Conservation (phyloP, 805 yeast species). For the Metschnikowia arizonensis region DNA sequence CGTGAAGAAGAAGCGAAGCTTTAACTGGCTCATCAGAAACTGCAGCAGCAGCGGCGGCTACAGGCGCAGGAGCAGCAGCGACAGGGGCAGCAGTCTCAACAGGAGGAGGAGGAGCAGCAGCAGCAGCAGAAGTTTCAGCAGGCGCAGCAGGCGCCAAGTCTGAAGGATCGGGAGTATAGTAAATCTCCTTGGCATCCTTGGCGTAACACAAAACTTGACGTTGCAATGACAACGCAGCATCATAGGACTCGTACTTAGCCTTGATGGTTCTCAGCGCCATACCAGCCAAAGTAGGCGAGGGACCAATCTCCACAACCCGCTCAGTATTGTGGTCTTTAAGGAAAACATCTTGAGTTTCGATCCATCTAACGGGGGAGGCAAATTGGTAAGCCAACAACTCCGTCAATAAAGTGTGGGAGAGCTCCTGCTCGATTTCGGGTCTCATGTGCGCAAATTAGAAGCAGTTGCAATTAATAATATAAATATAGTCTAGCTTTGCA, state of each 20-base stretch:
- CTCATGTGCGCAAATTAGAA: conserved; percentile 49
- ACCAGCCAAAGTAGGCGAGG: conserved; percentile 97
- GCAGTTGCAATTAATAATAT: neutral
- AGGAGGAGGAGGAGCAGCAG: conserved; percentile 46
- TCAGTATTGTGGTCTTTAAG: conserved; percentile 92
- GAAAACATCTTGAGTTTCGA: conserved; percentile 98
- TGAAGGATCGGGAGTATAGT: conserved; percentile 83
- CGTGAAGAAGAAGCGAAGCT: conserved; percentile 78
- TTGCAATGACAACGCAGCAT: conserved; percentile 89
- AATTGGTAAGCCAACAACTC: conserved; percentile 97
- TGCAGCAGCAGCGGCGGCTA: conserved; percentile 72
- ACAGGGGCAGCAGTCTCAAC: conserved; percentile 45
- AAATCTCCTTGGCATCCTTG: conserved; percentile 93
- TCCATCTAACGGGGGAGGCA: conserved; percentile 99
- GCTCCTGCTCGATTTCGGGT: conserved; percentile 96
- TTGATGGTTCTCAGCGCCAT: conserved; percentile 96
- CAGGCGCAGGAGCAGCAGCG: conserved; percentile 57
- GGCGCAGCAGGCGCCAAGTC: conserved; percentile 35
- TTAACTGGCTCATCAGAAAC: conserved; percentile 87
- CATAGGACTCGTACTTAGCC: conserved; percentile 95
- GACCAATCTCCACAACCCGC: conserved; percentile 97
- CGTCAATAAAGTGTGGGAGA: conserved; percentile 89
- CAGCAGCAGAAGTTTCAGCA: conserved; percentile 31
- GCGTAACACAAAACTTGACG: conserved; percentile 95
- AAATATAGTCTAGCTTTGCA: neutral